Evolutionary conservation across 345 rosid species (phyloP), one percentile per base, ranked within the genome.

Genomic region (Raphanus sativus): DNA sequence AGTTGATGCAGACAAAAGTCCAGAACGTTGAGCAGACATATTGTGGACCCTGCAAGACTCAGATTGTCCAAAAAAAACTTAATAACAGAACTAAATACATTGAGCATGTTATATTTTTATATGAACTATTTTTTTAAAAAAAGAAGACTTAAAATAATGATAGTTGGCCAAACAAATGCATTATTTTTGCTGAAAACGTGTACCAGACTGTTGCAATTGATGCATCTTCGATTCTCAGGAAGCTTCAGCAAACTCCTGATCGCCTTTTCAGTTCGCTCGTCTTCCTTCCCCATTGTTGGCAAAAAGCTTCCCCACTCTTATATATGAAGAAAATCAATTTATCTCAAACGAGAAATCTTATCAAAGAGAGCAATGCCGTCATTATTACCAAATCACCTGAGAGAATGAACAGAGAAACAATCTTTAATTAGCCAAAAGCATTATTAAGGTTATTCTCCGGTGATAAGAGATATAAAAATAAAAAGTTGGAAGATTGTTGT

Each of bases 1-100:
- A 92, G 65, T 81, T 91, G 40, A 85, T 88, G 87, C 99, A 95
- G 65, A 92, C 85, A 83, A 95, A 95, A 62, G 98, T 88, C 71
- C 77, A 85, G 84, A 95, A 95, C 21, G 92, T 92, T 70, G 96
- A 86, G 84, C 99, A 95, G 34, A 91, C 97, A 76, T 92, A 95
- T 75, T 95, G 99, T 1, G 99, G 97, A 67, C 98, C 99, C 99
- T 95, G 89, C 73, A 64, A 52, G 40, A 25, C 66, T 77, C 24
- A 54, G 68, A 32, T 38, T 21, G 63, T 77, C 61, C 26, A 72
- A 55, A 72, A 55, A n/a, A 78, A 59, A 62, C 33, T 5, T 38
- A 48, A 11, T 17, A 28, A 17, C 12, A 67, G 2, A 75, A 38
- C 42, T 2, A 30, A 8, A 40, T 62, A 71, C 28, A 9, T 62